phyloP scores from a whole-genome alignment of 441 rosid genomes.

The Arabidopsis lyrata region DNA sequence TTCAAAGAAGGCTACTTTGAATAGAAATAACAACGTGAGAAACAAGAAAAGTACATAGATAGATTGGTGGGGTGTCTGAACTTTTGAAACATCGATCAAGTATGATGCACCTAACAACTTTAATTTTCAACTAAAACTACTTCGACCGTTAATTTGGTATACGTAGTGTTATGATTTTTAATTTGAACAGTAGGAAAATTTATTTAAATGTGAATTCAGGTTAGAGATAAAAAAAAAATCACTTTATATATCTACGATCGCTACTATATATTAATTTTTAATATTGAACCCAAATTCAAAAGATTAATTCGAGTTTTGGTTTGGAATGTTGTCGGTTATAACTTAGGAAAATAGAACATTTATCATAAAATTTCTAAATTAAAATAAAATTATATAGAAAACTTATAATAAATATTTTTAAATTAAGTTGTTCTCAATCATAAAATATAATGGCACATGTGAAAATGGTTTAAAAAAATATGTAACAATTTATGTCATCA shows the following conservation, averaged over 20 bases:
- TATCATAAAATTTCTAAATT: background rate
- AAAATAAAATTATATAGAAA: too few relatives aligned
- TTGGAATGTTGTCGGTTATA: background rate
- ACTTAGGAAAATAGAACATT: background rate
- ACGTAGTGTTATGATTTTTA: background rate
- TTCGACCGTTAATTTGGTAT: background rate
- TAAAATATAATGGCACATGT: background rate
- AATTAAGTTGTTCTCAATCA: background rate
- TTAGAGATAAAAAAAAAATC: background rate
- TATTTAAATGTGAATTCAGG: background rate
- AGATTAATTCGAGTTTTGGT: background rate
- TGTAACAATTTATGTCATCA: background rate
- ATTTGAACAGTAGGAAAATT: background rate
- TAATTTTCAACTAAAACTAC: background rate
- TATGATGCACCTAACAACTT: background rate
- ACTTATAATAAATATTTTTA: too few relatives aligned
- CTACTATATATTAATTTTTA: background rate
- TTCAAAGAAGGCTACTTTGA: conserved; percentile 38
- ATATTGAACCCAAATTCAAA: background rate
- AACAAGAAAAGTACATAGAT: conserved; percentile 3
- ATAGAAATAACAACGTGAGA: conserved; percentile 20
- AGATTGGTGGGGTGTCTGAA: conserved; percentile 30
- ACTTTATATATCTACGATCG: background rate
- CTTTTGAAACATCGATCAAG: conserved; percentile 29
- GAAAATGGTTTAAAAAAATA: background rate